Evolutionary conservation across 306 rosid species (phyloP), one percentile per base, ranked within the genome.

Genomic region (Lagenaria siceraria): DNA sequence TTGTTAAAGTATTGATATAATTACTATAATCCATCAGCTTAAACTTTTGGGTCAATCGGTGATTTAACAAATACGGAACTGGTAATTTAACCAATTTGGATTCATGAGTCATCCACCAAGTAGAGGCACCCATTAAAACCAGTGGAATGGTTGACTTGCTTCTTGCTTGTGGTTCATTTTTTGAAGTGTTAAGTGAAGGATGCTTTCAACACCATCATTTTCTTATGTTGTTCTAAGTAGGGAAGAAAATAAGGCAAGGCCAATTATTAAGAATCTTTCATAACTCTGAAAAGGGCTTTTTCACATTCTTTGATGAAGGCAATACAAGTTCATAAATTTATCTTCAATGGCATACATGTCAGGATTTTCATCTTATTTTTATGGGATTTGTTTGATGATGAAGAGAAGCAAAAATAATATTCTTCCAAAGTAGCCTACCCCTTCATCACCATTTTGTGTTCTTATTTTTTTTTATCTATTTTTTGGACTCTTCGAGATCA

Each of bases 401-500:
- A 35, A 63, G 43, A 66, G 2, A 38, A 66, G 25, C 5, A 22
- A 35, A 65, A 65, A 36, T 35, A 36, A 65, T 2, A 4, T n/a
- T 66, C 49, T 38, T 66, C n/a, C 52, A 66, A 66, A 40, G 21
- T 42, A 42, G 11, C 6, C 9, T 38, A n/a, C 21, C 35, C 75
- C 55, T 71, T 71, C 58, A 27, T 71, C 59, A 48, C 56, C 24
- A 10, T 78, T 22, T 42, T 48, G 38, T 46, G 22, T 6, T 11
- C 9, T 10, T 42, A 42, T 9, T 0, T 12, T 2, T 46, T 51
- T 27, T 53, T 24, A 18, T 4, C 25, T 74, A 21, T 21, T 55
- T 6, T 78, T 71, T 61, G 74, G 81, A 75, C 4, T 63, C 48
- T 25, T 2, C 27, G 27, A 87, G 87, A 85, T 85, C 81, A 48